Percentiles rank a stretch among this genome's conserved stretches.
Conservation (phyloP, 208 protist genomes). For the Acanthamoeba culbertsoni region DNA sequence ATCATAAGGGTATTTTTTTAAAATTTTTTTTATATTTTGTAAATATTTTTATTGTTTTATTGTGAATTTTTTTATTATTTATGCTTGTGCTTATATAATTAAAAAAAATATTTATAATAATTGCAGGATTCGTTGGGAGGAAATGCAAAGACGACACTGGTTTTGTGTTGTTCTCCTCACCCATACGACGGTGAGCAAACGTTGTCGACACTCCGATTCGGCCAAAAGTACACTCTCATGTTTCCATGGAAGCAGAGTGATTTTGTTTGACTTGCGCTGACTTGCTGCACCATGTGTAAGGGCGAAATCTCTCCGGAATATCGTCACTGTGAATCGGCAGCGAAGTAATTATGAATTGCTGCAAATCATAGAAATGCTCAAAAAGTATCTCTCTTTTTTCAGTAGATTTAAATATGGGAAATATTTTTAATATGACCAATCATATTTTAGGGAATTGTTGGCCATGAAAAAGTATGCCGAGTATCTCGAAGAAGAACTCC, state of each 20-base stretch:
- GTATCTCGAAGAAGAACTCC: background rate
- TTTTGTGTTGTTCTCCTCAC: conserved; percentile 1
- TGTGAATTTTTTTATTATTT: background rate
- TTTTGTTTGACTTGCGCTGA: background rate
- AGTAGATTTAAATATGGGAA: too few species aligned
- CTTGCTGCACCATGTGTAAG: background rate
- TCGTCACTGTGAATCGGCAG: background rate
- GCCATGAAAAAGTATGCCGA: conserved; percentile 32
- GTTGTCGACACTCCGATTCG: conserved; percentile 63
- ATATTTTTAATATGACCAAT: too few species aligned
- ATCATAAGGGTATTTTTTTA: conserved; percentile 28
- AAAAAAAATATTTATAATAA: too few species aligned
- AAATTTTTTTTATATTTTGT: background rate
- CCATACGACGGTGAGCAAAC: conserved; percentile 30
- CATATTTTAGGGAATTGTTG: background rate
- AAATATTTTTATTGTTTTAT: background rate
- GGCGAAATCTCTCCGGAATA: conserved; percentile 16
- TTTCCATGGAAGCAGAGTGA: background rate
- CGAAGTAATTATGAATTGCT: background rate
- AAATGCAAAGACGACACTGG: conserved; percentile 47
- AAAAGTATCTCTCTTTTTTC: too few species aligned
- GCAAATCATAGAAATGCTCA: conserved; percentile 26
- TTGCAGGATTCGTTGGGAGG: conserved; percentile 56
- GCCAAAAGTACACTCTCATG: background rate
- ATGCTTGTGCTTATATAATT: background rate